Evolutionary conservation across 2,329 filamentous ascomycete species (phyloP), one percentile per base, ranked within the genome.

Genomic region (Arachnopeziza araneosa): DNA sequence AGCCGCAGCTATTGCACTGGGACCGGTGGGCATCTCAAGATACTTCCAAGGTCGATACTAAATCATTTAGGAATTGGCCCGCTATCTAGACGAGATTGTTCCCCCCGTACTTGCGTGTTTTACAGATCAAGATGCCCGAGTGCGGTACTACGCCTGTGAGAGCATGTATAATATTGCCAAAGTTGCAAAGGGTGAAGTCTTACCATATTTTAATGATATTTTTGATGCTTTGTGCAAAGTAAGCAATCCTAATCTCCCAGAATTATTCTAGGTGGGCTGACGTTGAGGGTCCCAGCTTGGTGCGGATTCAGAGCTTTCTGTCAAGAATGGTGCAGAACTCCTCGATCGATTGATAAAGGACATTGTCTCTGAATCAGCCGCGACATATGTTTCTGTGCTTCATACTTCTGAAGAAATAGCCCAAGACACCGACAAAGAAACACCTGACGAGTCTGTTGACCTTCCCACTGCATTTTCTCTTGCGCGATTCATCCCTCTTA

Each of bases 111-210:
- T 99, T 52, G 95, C 95, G 56, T 99, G 96, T 79, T 99, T 99
- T 76, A 91, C 90, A 60, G 96, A 99, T 69, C 95, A 98, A 78
- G 95, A 99, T 88, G 93, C 95, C 26, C 85, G 95, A 60, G 95
- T 98, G 32, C 85, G 95, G 65, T 99, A 99, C 75, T 99, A 99
- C 77, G 95, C 95, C 24, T 99, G 95, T 77, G 95, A 99, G 79
- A 96, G 93, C 75, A 99, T 99, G 95, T 99, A 99, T 78, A 99
- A 99, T 76, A 99, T 99, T 72, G 93, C 95, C 71, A 99, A 99
- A 77, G 95, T 99, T 54, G 95, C 93, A 62, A 99, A 99, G 76
- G 95, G 96, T 48, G 95, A 99, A 76, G 95, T 99, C 22, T 77
- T 99, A 66, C 84, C 96, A 50, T 99, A 96, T 79, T 99, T 99